A percentile compares a stretch with the other conserved stretches of the same genome.
These are phyloP conservation scores for Globisporangium canariense DNA, from an alignment of 352 stramenopile species.

Conservation along the genomic window DNA sequence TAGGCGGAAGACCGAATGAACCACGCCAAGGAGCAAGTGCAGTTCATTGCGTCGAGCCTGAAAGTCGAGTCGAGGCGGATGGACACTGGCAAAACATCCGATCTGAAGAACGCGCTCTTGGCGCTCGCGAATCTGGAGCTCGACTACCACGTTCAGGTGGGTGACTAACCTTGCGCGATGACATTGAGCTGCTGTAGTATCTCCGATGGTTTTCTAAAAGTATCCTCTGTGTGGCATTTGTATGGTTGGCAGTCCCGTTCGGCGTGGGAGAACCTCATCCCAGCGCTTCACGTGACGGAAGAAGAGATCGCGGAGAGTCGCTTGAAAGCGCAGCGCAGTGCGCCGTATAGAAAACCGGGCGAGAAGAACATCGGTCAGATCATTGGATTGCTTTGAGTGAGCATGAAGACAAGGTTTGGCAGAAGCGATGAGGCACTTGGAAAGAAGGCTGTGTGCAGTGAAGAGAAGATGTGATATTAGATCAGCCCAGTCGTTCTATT, in stretches of 20 bases:
- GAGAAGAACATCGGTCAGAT: slow-evolving; percentile 68
- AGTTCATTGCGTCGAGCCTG: slow-evolving; percentile 84
- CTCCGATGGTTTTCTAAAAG: slow-evolving; percentile 1
- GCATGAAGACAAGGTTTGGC: slow-evolving; percentile 1
- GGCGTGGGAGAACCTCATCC: slow-evolving; percentile 71
- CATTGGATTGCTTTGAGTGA: slow-evolving; percentile 59
- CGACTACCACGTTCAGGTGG: slow-evolving; percentile 79
- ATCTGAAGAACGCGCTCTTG: slow-evolving; percentile 77
- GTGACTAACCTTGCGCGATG: neutral
- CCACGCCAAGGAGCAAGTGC: slow-evolving; percentile 79
- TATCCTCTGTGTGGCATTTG: neutral
- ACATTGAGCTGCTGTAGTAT: neutral
- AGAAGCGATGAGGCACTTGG: neutral
- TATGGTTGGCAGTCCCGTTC: slow-evolving; percentile 40
- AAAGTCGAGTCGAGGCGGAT: slow-evolving; percentile 84
- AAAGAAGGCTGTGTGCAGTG: neutral
- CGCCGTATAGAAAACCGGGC: slow-evolving; percentile 67
- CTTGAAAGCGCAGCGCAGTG: slow-evolving; percentile 36
- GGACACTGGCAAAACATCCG: slow-evolving; percentile 73
- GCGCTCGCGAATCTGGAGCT: slow-evolving; percentile 74
- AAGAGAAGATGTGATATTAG: slow-evolving; percentile 25
- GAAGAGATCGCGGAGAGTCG: slow-evolving; percentile 58
- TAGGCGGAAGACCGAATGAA: slow-evolving; percentile 87
- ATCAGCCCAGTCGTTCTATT: neutral
- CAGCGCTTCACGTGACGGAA: slow-evolving; percentile 53